phyloP scores from a whole-genome alignment of 768 basidiomycete species.

The Mycena filopes region DNA sequence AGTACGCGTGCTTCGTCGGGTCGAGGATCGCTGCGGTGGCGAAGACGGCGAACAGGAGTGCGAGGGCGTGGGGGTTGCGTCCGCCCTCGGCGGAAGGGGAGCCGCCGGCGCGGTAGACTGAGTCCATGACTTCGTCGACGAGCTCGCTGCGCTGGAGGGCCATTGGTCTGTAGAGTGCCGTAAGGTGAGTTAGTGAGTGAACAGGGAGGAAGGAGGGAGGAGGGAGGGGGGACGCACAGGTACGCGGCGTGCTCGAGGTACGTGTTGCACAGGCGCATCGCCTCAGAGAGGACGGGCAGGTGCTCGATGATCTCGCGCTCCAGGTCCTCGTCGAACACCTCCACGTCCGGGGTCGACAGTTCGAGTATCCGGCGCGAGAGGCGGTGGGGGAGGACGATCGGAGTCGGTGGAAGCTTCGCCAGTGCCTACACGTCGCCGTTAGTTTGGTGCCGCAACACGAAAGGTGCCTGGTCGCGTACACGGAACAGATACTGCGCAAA shows the following conservation, averaged over 20 bases:
- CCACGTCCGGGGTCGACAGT: slow-evolving; percentile 46
- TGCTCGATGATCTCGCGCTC: slow-evolving; percentile 55
- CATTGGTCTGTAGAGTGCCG: slow-evolving; percentile 66
- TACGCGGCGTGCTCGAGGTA: slow-evolving; percentile 73
- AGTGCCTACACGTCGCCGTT: slow-evolving; percentile 41
- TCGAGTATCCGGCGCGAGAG: slow-evolving; percentile 55
- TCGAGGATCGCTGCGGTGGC: slow-evolving; percentile 76
- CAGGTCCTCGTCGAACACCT: slow-evolving; percentile 47
- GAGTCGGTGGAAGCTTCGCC: slow-evolving; percentile 33
- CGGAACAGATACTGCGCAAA: slow-evolving; percentile 64
- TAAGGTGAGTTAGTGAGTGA: too few relatives aligned
- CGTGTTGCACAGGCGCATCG: slow-evolving; percentile 67
- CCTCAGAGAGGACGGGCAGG: slow-evolving; percentile 69
- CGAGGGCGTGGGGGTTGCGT: slow-evolving; percentile 61
- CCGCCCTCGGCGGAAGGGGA: slow-evolving; percentile 46
- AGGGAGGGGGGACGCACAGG: slow-evolving; percentile 53
- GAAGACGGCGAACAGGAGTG: slow-evolving; percentile 74
- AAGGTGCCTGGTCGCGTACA: slow-evolving; percentile 41
- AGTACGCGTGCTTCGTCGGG: slow-evolving; percentile 55
- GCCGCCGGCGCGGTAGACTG: slow-evolving; percentile 60
- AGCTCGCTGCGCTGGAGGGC: slow-evolving; percentile 65
- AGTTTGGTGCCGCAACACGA: background rate
- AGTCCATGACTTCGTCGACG: slow-evolving; percentile 63
- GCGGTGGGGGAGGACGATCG: slow-evolving; percentile 39
- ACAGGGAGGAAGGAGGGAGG: too few relatives aligned